These are phyloP conservation scores for Phytophthora podocarpi DNA, from an alignment of 352 stramenopile species.

Conservation along the genomic window DNA sequence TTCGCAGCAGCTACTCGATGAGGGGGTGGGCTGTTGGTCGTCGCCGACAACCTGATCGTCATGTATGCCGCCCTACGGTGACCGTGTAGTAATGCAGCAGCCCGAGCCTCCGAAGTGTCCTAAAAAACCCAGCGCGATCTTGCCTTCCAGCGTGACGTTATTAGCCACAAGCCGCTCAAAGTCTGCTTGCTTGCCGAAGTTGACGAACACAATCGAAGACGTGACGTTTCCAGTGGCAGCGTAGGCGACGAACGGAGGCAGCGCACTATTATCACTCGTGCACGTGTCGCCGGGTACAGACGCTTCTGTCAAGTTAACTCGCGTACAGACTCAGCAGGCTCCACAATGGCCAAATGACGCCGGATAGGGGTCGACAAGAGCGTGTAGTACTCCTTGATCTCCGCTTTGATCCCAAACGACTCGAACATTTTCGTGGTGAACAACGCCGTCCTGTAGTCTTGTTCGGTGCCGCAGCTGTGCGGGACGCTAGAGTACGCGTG, in stretches of 20 bases:
- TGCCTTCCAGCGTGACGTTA: conserved; percentile 57
- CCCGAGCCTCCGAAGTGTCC: no score
- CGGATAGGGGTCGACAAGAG: conserved; percentile 72
- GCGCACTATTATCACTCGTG: conserved; percentile 46
- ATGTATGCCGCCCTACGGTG: no score
- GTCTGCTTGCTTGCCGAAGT: conserved; percentile 79
- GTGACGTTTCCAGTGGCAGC: conserved; percentile 68
- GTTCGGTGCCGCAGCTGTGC: conserved; percentile 25
- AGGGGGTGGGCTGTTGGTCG: no score
- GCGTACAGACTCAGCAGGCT: conserved; percentile 26
- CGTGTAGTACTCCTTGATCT: conserved; percentile 67
- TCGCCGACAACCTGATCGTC: no score
- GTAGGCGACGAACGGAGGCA: conserved; percentile 87
- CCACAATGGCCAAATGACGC: conserved; percentile 45
- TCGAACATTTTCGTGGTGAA: conserved; percentile 27
- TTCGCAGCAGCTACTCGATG: no score
- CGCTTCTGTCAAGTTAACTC: conserved; percentile 58
- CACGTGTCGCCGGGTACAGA: conserved; percentile 65
- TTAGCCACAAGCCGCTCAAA: conserved; percentile 60
- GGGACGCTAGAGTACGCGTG: conserved; percentile 43
- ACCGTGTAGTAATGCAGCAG: no score
- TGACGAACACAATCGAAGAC: conserved; percentile 78
- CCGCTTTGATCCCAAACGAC: conserved; percentile 47
- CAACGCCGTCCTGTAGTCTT: conserved; percentile 21
- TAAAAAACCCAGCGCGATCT: conserved; percentile 78